Evolutionary conservation across 495 filamentous ascomycete genomes (phyloP).

Genomic region (Penicillium flavigenum): DNA sequence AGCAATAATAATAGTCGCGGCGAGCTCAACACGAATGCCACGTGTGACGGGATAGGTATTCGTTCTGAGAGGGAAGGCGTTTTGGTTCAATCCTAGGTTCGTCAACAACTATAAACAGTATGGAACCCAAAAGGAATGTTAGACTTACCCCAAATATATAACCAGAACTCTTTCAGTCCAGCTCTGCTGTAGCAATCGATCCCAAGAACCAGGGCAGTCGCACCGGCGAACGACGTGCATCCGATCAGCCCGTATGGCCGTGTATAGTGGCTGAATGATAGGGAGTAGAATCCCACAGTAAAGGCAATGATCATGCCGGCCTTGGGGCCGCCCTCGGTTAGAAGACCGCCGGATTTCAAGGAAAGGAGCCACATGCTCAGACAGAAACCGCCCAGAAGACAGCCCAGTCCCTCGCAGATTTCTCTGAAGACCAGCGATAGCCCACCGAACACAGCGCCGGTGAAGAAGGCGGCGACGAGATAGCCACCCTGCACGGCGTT

Average conservation of each 20-base stretch:
- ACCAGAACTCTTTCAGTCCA: conserved; percentile 93
- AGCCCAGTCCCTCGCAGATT: conserved; percentile 82
- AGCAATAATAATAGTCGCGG: conserved; percentile 70
- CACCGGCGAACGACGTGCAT: conserved; percentile 75
- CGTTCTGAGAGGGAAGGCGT: conserved; percentile 72
- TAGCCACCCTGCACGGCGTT: conserved; percentile 84
- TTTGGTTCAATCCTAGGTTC: conserved; percentile 63
- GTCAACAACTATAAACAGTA: conserved; percentile 11
- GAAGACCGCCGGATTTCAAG: conserved; percentile 72
- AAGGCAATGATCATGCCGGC: conserved; percentile 75
- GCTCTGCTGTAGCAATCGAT: conserved; percentile 90
- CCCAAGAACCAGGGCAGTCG: conserved; percentile 74
- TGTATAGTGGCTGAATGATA: conserved; percentile 79
- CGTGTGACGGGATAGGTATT: conserved; percentile 82
- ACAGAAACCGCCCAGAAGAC: conserved; percentile 84
- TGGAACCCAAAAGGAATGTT: background rate
- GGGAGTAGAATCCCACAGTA: conserved; percentile 60
- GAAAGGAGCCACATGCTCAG: conserved; percentile 89
- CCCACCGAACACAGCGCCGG: conserved; percentile 74
- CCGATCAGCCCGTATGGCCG: conserved; percentile 73
- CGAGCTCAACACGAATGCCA: conserved; percentile 83
- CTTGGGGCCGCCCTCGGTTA: conserved; percentile 59
- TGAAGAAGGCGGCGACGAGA: conserved; percentile 73
- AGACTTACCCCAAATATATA: conserved; percentile 80
- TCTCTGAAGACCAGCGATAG: conserved; percentile 78